Base-by-base conservation (phyloP, 2,329 filamentous ascomycete species). In the Calonectria pteridis region DNA sequence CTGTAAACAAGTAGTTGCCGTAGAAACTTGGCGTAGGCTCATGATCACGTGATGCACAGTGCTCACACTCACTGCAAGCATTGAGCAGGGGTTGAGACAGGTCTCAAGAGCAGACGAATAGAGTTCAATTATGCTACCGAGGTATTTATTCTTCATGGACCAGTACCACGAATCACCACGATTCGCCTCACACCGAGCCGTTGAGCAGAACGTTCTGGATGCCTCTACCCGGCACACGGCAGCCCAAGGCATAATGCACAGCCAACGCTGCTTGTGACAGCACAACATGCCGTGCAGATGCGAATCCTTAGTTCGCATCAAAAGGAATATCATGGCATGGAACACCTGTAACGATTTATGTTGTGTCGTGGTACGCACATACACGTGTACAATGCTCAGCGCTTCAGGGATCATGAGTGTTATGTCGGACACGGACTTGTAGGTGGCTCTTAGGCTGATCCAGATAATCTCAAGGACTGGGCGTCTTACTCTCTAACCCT, bases 1-100 rank as follows among this genome's bases (percentile, higher is more conserved):
- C 33, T 55, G 76, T 80, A 78, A 80, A 80, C 74, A 80, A 29
- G 7, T 29, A 67, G 29, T 80, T 80, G 78, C 78, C 70, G 77
- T 78, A 76, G 78, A 78, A 80, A 80, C 78, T 79, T 68, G 0
- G 0, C 40, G 14, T 4, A 16, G 16, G 18, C 23, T 13, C 31
- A 29, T 37, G 20, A 50, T 79, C 72, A 76, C 68, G 78, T 80
- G 78, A 77, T 62, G 20, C 1, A 6, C 14, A 37, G 11, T 4
- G 13, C 26, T 23, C 20, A 18, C 67, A n/a, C n/a, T n/a, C n/a
- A n/a, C n/a, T n/a, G n/a, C 2, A 53, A 33, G 29, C 51, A 33
- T 33, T 28, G 51, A 31, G 28, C 51, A 13, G 5, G 18, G 51
- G 29, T 33, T 29, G n/a, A 63, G 43, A 35, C 35, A 43, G 23